Evolutionary conservation across 1,284 basidiomycete species (phyloP).

Genomic region (Takashimella tepidaria): DNA sequence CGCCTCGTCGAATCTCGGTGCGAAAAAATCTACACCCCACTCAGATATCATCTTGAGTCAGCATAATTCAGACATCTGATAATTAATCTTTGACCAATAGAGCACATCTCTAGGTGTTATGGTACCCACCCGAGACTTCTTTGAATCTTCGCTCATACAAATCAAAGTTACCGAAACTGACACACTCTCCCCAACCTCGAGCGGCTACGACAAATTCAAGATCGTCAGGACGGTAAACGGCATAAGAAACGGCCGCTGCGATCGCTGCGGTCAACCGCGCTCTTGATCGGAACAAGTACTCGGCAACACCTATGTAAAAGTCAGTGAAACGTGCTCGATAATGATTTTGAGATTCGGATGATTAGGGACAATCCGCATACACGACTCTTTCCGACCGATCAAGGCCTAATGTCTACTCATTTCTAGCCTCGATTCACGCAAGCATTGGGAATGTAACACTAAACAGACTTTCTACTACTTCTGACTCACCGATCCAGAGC

Average conservation of each 20-base stretch:
- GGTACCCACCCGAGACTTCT: slow-evolving; percentile 58
- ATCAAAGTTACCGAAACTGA: slow-evolving; percentile 87
- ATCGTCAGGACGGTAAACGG: slow-evolving; percentile 81
- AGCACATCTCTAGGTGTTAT: not conserved
- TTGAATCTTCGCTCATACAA: slow-evolving; percentile 78
- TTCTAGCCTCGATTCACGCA: too few species aligned
- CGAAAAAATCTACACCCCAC: slow-evolving; percentile 63
- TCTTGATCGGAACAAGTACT: slow-evolving; percentile 76
- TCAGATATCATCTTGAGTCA: too few species aligned
- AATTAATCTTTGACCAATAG: too few species aligned
- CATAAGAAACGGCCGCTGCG: slow-evolving; percentile 69
- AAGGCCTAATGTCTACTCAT: too few species aligned
- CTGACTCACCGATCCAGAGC: slow-evolving; percentile 75
- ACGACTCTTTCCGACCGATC: too few species aligned
- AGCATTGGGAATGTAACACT: too few species aligned
- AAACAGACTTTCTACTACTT: too few species aligned
- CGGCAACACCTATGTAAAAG: slow-evolving; percentile 69
- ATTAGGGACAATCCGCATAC: too few species aligned
- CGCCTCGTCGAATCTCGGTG: slow-evolving; percentile 80
- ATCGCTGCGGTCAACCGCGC: slow-evolving; percentile 66
- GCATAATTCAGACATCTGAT: too few species aligned
- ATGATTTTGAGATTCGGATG: too few species aligned
- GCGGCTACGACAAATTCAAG: slow-evolving; percentile 92
- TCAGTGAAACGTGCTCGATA: too few species aligned
- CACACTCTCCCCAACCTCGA: slow-evolving; percentile 93